A percentile compares a stretch with the other conserved stretches of the same genome.
These are phyloP conservation scores for Penicillium canariense DNA, from an alignment of 495 filamentous ascomycete species.

Conservation along the genomic window DNA sequence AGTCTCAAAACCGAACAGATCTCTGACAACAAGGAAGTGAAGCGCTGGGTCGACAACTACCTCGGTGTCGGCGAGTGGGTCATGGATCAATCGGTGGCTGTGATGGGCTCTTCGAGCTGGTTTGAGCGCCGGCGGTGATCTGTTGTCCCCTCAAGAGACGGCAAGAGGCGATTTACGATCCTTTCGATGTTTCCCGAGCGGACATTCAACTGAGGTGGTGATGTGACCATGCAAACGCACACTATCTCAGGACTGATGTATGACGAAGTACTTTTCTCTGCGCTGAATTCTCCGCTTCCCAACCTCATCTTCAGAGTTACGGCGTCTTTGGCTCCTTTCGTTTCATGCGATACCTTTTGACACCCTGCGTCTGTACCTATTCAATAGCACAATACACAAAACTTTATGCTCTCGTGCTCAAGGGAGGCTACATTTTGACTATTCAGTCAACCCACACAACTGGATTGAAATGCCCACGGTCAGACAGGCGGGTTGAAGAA, in stretches of 20 bases:
- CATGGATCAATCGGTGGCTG: slow-evolving; percentile 93
- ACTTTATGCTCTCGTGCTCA: neutral
- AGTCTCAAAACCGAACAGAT: slow-evolving; percentile 88
- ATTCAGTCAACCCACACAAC: too few species aligned
- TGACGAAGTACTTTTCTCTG: slow-evolving; percentile 22
- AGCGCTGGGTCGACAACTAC: slow-evolving; percentile 92
- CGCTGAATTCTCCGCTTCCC: slow-evolving; percentile 9
- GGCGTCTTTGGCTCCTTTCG: slow-evolving; percentile 22
- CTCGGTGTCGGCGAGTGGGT: slow-evolving; percentile 95
- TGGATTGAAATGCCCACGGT: too few species aligned
- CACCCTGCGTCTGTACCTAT: slow-evolving; percentile 12
- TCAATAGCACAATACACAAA: slow-evolving; percentile 12
- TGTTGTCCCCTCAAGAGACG: neutral
- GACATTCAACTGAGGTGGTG: slow-evolving; percentile 5
- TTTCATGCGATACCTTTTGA: slow-evolving; percentile 24
- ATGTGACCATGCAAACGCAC: slow-evolving; percentile 1
- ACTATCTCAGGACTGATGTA: slow-evolving; percentile 12
- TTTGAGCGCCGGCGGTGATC: slow-evolving; percentile 83
- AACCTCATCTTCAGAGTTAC: slow-evolving; percentile 12
- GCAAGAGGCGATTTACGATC: slow-evolving; percentile 2
- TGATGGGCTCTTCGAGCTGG: slow-evolving; percentile 80
- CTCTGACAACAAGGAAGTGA: slow-evolving; percentile 78
- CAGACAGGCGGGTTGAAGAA: too few species aligned
- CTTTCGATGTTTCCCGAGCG: slow-evolving; percentile 9
- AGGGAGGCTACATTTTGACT: neutral